A percentile compares a stretch with the other conserved stretches of the same genome.
Evolutionary conservation across 306 rosid species (phyloP).

Genomic region (Vachellia pachyceras): DNA sequence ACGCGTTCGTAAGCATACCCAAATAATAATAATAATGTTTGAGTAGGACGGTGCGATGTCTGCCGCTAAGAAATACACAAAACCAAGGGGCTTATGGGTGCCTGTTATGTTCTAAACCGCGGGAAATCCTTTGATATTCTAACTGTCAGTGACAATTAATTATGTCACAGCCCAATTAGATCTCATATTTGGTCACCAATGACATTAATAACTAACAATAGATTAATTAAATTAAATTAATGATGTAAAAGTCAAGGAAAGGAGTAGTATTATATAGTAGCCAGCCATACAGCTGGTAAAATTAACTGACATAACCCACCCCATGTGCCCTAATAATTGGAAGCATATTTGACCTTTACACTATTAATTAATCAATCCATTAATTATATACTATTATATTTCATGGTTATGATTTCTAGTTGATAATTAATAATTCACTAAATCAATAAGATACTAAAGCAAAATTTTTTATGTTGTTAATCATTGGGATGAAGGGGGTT

Average conservation of each 20-base stretch:
- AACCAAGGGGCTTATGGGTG: slow-evolving; percentile 36
- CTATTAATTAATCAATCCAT: background rate
- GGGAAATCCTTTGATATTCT: slow-evolving; percentile 2
- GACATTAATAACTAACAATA: background rate
- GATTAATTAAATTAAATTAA: background rate
- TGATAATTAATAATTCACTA: background rate
- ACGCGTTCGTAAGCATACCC: no score
- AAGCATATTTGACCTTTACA: slow-evolving; percentile 25
- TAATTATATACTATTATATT: background rate
- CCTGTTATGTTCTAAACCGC: slow-evolving; percentile 2
- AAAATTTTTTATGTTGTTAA: slow-evolving; percentile 26
- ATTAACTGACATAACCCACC: slow-evolving; percentile 19
- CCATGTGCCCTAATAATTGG: slow-evolving; percentile 38
- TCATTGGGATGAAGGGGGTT: background rate
- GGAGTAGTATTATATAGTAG: background rate
- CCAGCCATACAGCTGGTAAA: background rate
- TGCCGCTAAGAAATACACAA: slow-evolving; percentile 24
- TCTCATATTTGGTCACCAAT: background rate
- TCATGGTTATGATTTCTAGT: background rate
- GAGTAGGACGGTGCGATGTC: slow-evolving; percentile 37
- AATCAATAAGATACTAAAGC: background rate
- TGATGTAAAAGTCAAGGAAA: slow-evolving; percentile 8
- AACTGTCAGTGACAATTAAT: background rate
- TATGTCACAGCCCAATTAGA: slow-evolving; percentile 13
- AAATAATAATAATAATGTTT: background rate